A percentile compares a stretch with the other conserved stretches of the same genome.
phyloP scores from a whole-genome alignment of 2,329 filamentous ascomycete species.

The Botrytis cinerea region DNA sequence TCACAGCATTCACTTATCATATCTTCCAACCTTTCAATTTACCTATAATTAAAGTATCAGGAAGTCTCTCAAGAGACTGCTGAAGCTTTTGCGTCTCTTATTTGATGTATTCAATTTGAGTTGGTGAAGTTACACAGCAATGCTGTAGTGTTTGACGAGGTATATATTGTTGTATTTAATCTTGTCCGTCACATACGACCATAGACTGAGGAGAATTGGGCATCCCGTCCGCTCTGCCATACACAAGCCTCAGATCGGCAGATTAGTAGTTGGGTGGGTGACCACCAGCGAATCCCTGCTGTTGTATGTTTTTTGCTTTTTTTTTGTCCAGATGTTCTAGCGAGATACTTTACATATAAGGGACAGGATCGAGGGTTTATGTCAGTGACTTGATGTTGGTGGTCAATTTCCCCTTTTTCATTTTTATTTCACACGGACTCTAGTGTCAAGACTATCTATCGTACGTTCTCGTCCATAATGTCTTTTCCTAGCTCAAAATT shows the following conservation, averaged over 20 bases:
- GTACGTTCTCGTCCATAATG: neutral
- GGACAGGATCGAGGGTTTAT: neutral
- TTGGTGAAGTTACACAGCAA: neutral
- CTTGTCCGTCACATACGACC: fast-evolving
- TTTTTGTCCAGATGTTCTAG: no score
- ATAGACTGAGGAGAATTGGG: slow-evolving; percentile 7
- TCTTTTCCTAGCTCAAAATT: no score
- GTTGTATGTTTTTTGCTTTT: neutral
- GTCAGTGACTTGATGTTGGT: neutral
- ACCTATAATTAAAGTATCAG: no score
- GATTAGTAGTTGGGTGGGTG: slow-evolving; percentile 19
- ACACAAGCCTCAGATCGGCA: slow-evolving; percentile 14
- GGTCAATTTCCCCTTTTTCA: neutral
- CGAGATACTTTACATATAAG: neutral
- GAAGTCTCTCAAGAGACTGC: neutral
- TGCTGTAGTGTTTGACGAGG: fast-evolving
- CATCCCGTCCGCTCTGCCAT: slow-evolving; percentile 21
- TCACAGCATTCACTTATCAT: neutral
- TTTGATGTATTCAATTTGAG: neutral
- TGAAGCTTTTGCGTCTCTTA: neutral
- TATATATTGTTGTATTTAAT: fast-evolving
- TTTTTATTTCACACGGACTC: neutral
- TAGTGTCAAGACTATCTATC: neutral
- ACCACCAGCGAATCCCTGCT: slow-evolving; percentile 17
- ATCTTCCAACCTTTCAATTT: neutral